Percentiles rank a stretch among this genome's conserved stretches.
Evolutionary conservation across 2,329 filamentous ascomycete species (phyloP).

Genomic region (Arthrobotrys pseudoclavata): DNA sequence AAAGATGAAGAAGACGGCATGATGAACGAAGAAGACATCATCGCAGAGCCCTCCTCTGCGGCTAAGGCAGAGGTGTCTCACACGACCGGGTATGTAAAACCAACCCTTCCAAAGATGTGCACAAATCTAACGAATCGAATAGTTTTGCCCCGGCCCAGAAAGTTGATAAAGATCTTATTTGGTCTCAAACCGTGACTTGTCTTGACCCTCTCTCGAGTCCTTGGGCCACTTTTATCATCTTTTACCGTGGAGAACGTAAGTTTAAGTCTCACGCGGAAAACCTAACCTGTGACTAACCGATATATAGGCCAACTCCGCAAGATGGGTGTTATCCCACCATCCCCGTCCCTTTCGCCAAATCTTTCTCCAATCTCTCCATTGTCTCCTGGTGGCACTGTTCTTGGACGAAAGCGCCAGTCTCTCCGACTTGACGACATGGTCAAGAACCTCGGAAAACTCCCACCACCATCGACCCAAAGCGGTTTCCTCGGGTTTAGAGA

Average conservation of each 20-base stretch:
- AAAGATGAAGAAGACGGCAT: slow-evolving; percentile 59
- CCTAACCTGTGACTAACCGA: neutral
- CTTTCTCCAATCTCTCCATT: slow-evolving; percentile 43
- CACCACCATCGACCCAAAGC: slow-evolving; percentile 49
- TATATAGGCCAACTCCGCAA: slow-evolving; percentile 88
- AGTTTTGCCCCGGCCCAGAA: slow-evolving; percentile 77
- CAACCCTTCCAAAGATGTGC: neutral
- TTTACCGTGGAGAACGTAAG: slow-evolving; percentile 95
- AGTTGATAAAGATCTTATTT: slow-evolving; percentile 85
- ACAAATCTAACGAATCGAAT: slow-evolving; percentile 1
- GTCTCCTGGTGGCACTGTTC: slow-evolving; percentile 17
- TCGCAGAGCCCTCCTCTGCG: slow-evolving; percentile 54
- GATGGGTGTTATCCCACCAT: slow-evolving; percentile 87
- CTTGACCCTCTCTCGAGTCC: slow-evolving; percentile 96
- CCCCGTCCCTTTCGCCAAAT: slow-evolving; percentile 68
- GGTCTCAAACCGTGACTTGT: slow-evolving; percentile 98
- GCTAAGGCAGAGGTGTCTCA: slow-evolving; percentile 59
- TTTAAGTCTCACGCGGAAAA: slow-evolving; percentile 62
- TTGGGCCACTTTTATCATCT: slow-evolving; percentile 96
- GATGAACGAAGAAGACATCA: slow-evolving; percentile 56
- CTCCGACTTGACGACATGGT: slow-evolving; percentile 57
- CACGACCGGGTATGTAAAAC: slow-evolving; percentile 48
- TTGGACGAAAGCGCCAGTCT: slow-evolving; percentile 51
- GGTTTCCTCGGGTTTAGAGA: slow-evolving; percentile 58
- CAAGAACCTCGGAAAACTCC: slow-evolving; percentile 53